Evolutionary conservation across 179 eudicot species (phyloP).

Genomic region (Vitellaria paradoxa): DNA sequence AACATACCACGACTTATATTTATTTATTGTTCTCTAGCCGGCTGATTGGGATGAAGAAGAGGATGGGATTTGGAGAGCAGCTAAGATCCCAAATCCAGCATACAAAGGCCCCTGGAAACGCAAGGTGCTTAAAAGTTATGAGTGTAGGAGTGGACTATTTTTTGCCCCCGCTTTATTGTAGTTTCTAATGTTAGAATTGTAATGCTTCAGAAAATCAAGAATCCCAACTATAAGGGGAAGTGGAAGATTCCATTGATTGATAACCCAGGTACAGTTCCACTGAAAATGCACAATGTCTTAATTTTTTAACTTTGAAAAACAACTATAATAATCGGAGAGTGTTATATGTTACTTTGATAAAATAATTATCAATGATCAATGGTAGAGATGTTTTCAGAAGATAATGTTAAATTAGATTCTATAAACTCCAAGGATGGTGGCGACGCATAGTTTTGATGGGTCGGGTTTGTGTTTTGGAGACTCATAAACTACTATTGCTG

Average conservation of each 20-base stretch:
- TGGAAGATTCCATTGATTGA: slow-evolving; percentile 94
- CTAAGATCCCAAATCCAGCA: slow-evolving; percentile 86
- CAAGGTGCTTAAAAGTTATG: slow-evolving; percentile 39
- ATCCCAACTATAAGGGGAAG: slow-evolving; percentile 91
- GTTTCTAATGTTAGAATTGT: slow-evolving; percentile 8
- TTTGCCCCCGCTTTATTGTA: neutral
- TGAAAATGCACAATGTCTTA: too few relatives aligned
- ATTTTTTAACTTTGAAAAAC: too few relatives aligned
- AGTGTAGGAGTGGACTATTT: neutral
- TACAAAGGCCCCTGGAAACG: slow-evolving; percentile 91
- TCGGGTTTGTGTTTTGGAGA: too few relatives aligned
- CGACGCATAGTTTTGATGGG: too few relatives aligned
- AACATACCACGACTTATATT: neutral
- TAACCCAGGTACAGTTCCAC: slow-evolving; percentile 64
- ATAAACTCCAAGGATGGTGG: too few relatives aligned
- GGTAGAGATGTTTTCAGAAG: too few relatives aligned
- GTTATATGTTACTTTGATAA: too few relatives aligned
- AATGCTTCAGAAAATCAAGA: slow-evolving; percentile 71
- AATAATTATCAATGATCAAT: too few relatives aligned
- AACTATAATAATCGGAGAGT: too few relatives aligned
- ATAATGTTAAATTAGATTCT: too few relatives aligned
- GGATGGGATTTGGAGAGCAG: slow-evolving; percentile 84
- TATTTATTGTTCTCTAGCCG: slow-evolving; percentile 38
- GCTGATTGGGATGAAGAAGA: slow-evolving; percentile 92
- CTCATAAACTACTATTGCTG: too few relatives aligned